Percentiles rank a stretch among this genome's conserved stretches.
Evolutionary conservation across 495 filamentous ascomycete species (phyloP).

Genomic region (Talaromyces ruber): DNA sequence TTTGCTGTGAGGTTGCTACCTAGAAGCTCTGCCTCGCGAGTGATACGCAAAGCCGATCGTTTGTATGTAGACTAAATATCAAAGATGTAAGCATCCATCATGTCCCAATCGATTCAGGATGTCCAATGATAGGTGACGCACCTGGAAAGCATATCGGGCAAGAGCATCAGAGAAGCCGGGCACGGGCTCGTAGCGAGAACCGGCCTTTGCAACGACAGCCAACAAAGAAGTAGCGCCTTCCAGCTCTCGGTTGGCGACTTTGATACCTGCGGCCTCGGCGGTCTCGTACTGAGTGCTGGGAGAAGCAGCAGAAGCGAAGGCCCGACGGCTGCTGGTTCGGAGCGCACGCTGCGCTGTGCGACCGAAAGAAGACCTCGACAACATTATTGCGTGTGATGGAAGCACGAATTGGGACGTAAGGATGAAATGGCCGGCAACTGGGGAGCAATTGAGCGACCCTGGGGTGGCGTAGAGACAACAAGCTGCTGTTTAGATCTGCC

Average conservation of each 20-base stretch:
- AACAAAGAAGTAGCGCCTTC: slow-evolving; percentile 81
- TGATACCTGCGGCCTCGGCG: slow-evolving; percentile 76
- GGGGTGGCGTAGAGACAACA: slow-evolving; percentile 18
- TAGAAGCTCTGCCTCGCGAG: slow-evolving; percentile 88
- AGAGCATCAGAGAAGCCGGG: slow-evolving; percentile 86
- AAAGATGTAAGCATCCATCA: background rate
- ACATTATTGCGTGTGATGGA: slow-evolving; percentile 60
- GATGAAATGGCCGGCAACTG: slow-evolving; percentile 21
- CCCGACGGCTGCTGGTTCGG: slow-evolving; percentile 56
- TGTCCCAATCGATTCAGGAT: background rate
- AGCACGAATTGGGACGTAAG: slow-evolving; percentile 20
- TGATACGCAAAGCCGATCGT: slow-evolving; percentile 83
- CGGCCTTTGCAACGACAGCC: slow-evolving; percentile 84
- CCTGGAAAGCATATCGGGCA: slow-evolving; percentile 94
- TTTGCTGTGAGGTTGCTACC: slow-evolving; percentile 76
- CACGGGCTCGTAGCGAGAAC: slow-evolving; percentile 79
- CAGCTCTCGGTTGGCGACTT: slow-evolving; percentile 82
- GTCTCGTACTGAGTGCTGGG: slow-evolving; percentile 81
- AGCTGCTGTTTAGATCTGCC: slow-evolving; percentile 8
- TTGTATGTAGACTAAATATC: slow-evolving; percentile 65
- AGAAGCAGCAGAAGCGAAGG: slow-evolving; percentile 74
- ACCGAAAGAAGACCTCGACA: slow-evolving; percentile 72
- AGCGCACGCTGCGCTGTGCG: slow-evolving; percentile 70
- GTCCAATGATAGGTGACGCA: slow-evolving; percentile 16
- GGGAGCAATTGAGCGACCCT: slow-evolving; percentile 34